Evolutionary conservation across 2,329 filamentous ascomycete species (phyloP), one percentile per base, ranked within the genome.

Genomic region (Venturiaceae sp.): DNA sequence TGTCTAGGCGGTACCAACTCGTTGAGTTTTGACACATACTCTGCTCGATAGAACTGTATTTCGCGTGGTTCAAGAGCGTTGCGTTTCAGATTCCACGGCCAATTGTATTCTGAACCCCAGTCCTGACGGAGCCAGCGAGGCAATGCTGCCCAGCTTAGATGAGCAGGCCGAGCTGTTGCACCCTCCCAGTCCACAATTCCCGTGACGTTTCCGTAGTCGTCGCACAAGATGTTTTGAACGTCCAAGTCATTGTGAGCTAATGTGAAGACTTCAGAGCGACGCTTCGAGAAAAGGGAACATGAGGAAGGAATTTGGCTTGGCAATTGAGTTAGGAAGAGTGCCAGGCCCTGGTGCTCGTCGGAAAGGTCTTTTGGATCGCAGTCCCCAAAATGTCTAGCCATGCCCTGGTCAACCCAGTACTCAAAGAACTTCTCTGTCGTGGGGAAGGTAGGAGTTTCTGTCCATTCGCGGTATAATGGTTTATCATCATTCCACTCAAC

Each of bases 161-260:
- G 14, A 6, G 23, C 5, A 23, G 55, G 37, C 3, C 23, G 9
- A 8, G 23, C 13, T 7, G 16, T 9, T 3, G 32, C 44, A 8
- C 44, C 56, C 11, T 53, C 47, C 56, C 56, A 58, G 13, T 53
- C 56, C 3, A 58, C n/a, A 19, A 58, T 58, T 2, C 32, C 41
- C 14, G 56, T 58, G 59, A 60, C 37, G 26, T 58, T 58, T 11
- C 59, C 59, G 14, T 60, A 32, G 16, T 47, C 19, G 23, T 60
- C 59, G n/a, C 33, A 32, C 3, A 58, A 28, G 7, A 60, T 54
- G 28, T 60, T 60, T 23, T 60, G 55, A n/a, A 53, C 14, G 37
- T 60, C 59, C 4, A 58, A 28, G 28, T 60, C 59, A 19, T 33
- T 28, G 28, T 58, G 59, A 9, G 55, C 16, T 9, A 60, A 26